Percentiles rank a stretch among this genome's conserved stretches.
These are phyloP conservation scores for Flaveria robusta DNA, from an alignment of 129 eudicot species.

Conservation along the genomic window DNA sequence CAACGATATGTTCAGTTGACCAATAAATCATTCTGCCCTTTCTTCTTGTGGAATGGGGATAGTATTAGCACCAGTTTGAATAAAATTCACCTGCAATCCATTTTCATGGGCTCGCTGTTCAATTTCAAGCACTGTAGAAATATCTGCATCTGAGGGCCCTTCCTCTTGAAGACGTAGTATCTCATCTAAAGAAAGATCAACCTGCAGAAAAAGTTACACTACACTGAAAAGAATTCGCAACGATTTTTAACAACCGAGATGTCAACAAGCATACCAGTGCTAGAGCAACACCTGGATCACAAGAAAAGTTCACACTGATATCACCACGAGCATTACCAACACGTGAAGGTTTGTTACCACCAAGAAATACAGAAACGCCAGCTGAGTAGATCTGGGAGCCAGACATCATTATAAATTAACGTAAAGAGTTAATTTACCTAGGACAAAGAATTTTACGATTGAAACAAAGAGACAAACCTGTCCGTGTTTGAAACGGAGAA, in stretches of 20 bases:
- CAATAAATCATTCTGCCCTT: constrained; percentile 3
- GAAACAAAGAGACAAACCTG: constrained; percentile 57
- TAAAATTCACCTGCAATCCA: constrained; percentile 77
- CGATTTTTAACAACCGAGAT: constrained; percentile 1
- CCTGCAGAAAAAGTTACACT: constrained; percentile 45
- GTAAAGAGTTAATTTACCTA: background rate
- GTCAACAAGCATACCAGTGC: constrained; percentile 54
- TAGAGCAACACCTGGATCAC: constrained; percentile 81
- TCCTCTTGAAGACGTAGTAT: constrained; percentile 83
- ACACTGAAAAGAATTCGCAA: constrained; percentile 13
- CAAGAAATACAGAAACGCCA: constrained; percentile 86
- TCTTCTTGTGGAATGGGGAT: constrained; percentile 11
- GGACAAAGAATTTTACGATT: constrained; percentile 3
- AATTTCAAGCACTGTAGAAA: constrained; percentile 78
- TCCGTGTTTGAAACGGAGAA: constrained; percentile 91
- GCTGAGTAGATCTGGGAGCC: constrained; percentile 72
- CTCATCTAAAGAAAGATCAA: constrained; percentile 87
- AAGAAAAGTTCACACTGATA: constrained; percentile 82
- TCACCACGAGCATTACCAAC: constrained; percentile 83
- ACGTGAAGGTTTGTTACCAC: constrained; percentile 91
- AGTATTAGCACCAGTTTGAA: constrained; percentile 2
- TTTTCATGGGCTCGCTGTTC: constrained; percentile 98
- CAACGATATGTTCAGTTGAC: background rate
- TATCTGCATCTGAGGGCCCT: constrained; percentile 90
- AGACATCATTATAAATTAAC: constrained; percentile 21